Percentiles rank a stretch among this genome's conserved stretches.
phyloP scores from a whole-genome alignment of 352 stramenopile species.

The Phytopythium sindhum region DNA sequence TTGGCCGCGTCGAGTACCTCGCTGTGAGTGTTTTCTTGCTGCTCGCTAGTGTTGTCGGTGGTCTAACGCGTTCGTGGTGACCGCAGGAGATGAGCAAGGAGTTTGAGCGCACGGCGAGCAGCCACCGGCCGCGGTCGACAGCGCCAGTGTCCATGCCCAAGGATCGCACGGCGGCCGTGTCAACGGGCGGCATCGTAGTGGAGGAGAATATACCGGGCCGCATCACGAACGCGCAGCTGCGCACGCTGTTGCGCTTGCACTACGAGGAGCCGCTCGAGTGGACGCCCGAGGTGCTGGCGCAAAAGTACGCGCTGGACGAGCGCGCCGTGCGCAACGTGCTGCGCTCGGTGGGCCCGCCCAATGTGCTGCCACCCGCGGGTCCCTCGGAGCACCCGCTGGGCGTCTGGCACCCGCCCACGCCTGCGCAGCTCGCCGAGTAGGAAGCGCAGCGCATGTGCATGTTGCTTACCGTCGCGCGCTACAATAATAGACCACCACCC shows the following conservation, averaged over 20 bases:
- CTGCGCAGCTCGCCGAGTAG: constrained; percentile 2
- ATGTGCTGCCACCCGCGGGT: constrained; percentile 50
- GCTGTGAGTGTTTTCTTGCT: constrained; percentile 8
- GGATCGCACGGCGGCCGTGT: constrained; percentile 48
- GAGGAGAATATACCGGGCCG: constrained; percentile 39
- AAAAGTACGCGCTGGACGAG: constrained; percentile 43
- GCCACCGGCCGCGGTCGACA: constrained; percentile 44
- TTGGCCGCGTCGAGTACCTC: constrained; percentile 49
- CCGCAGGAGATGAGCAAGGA: constrained; percentile 38
- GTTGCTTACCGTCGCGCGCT: neutral
- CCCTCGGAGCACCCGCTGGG: constrained; percentile 49
- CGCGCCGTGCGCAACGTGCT: constrained; percentile 25
- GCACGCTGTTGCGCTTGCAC: constrained; percentile 53
- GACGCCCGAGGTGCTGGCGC: constrained; percentile 41
- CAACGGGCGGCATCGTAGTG: constrained; percentile 31
- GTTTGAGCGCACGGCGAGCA: constrained; percentile 62
- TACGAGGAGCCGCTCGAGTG: constrained; percentile 57
- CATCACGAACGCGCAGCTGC: constrained; percentile 50
- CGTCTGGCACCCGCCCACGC: constrained; percentile 38
- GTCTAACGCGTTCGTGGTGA: neutral
- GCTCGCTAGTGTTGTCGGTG: neutral
- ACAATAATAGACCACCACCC: neutral
- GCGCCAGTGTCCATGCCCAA: constrained; percentile 39
- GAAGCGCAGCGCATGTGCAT: neutral
- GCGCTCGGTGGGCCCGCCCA: constrained; percentile 38